A percentile compares a stretch with the other conserved stretches of the same genome.
Conservation (phyloP, 2,329 filamentous ascomycete species). For the Capronia epimyces region DNA sequence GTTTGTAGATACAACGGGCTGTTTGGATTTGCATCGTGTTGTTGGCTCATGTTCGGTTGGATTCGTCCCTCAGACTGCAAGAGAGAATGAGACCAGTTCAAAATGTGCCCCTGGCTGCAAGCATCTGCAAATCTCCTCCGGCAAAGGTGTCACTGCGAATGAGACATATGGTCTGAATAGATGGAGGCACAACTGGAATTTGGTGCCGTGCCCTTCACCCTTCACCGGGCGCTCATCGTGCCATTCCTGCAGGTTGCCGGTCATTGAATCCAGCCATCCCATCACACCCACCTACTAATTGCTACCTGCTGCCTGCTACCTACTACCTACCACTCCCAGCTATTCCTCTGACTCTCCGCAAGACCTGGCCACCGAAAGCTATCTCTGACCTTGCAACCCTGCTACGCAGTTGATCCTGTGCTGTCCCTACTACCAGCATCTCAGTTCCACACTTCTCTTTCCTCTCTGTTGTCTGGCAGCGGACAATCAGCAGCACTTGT, state of each 20-base stretch:
- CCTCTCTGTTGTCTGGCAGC: background rate
- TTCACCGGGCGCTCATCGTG: background rate
- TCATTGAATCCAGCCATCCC: background rate
- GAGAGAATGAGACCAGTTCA: background rate
- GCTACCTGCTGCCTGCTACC: background rate
- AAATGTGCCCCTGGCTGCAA: too few relatives aligned
- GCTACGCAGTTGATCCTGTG: background rate
- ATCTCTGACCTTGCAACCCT: background rate
- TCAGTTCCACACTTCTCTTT: constrained; percentile 1
- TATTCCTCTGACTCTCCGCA: background rate
- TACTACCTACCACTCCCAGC: background rate
- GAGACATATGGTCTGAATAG: background rate
- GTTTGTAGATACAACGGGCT: too few relatives aligned
- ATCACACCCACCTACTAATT: background rate
- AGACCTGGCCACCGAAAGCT: background rate
- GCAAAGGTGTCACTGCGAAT: background rate
- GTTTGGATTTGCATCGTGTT: too few relatives aligned
- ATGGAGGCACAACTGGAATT: background rate
- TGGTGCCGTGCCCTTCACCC: background rate
- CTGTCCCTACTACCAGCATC: background rate
- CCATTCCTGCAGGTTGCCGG: constrained; percentile 22
- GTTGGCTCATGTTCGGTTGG: too few relatives aligned
- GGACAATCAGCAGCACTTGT: background rate
- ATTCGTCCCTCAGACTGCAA: background rate
- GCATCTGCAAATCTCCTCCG: too few relatives aligned